Percentiles rank a stretch among this genome's conserved stretches.
These are phyloP conservation scores for Ustilago cynodontis DNA, from an alignment of 1,284 basidiomycete species.

Conservation along the genomic window DNA sequence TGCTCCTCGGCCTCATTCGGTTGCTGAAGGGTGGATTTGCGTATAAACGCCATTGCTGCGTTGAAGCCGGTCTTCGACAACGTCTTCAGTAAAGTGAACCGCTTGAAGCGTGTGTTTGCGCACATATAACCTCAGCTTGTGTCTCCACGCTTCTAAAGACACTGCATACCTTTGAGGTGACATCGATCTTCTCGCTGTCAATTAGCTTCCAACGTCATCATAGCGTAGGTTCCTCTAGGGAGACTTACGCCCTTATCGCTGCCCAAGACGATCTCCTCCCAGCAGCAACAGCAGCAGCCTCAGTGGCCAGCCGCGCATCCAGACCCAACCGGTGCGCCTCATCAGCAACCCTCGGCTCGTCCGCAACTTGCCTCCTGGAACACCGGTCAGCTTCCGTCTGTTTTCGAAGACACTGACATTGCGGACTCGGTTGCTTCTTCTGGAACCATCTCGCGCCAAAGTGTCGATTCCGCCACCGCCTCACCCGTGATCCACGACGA, in stretches of 20 bases:
- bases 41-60: slow-evolving; percentile 1
- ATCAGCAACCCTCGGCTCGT: slow-evolving; percentile 6
- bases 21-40: background rate
- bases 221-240: slow-evolving; percentile 34
- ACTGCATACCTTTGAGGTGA: background rate
- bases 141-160: slow-evolving; percentile 3
- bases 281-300: slow-evolving; percentile 30
- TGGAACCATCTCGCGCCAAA: slow-evolving; percentile 25
- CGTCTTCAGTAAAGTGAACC: background rate
- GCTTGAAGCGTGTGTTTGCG: background rate
- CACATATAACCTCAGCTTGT: slow-evolving; percentile 2
- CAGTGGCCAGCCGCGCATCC: slow-evolving; percentile 33
- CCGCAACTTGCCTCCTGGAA: slow-evolving; percentile 13
- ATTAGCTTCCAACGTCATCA: background rate
- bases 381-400: slow-evolving; percentile 34
- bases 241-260: slow-evolving; percentile 23
- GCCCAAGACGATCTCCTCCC: slow-evolving; percentile 44
- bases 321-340: slow-evolving; percentile 19
- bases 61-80: slow-evolving; percentile 42
- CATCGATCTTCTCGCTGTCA: background rate
- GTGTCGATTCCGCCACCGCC: slow-evolving; percentile 18
- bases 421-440: slow-evolving; percentile 24
- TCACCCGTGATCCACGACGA: slow-evolving; percentile 25
- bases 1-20: slow-evolving; percentile 1
- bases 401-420: slow-evolving; percentile 31